Percentiles rank a stretch among this genome's conserved stretches.
Conservation (phyloP, 257 asterid genomes). For the Penstemon eatonii region DNA sequence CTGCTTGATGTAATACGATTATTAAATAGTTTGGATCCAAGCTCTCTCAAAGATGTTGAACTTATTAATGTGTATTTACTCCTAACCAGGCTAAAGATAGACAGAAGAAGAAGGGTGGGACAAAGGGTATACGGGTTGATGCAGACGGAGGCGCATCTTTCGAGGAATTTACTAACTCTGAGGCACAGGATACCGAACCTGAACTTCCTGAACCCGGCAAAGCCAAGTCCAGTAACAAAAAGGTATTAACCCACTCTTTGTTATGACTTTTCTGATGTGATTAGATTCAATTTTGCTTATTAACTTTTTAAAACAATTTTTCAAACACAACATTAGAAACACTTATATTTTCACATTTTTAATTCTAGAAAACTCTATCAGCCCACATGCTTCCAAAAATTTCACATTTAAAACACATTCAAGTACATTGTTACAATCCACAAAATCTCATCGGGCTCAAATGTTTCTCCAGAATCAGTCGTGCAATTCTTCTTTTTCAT, state of each 20-base stretch:
- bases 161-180: conserved; percentile 66
- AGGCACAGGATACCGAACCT: conserved; percentile 45
- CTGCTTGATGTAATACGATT: neutral
- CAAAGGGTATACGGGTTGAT: conserved; percentile 77
- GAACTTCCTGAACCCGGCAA: conserved; percentile 62
- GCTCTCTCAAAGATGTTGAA: conserved; percentile 4
- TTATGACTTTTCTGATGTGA: conserved; percentile 3
- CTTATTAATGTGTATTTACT: conserved; percentile 12
- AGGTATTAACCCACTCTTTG: conserved; percentile 48
- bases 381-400: too few relatives aligned
- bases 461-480: too few relatives aligned
- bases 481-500: too few relatives aligned
- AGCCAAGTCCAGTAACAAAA: conserved; percentile 60
- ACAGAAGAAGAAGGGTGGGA: conserved; percentile 77
- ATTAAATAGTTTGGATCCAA: conserved; percentile 17
- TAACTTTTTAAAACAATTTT: neutral
- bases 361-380: too few relatives aligned
- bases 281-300: neutral
- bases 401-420: too few relatives aligned
- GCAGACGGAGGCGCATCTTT: conserved; percentile 89
- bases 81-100: conserved; percentile 82
- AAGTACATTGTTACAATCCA: too few relatives aligned
- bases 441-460: too few relatives aligned
- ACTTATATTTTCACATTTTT: too few relatives aligned
- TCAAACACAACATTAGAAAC: neutral